These are phyloP conservation scores for Rubus parviflorus DNA, from an alignment of 306 rosid genomes.

Conservation along the genomic window DNA sequence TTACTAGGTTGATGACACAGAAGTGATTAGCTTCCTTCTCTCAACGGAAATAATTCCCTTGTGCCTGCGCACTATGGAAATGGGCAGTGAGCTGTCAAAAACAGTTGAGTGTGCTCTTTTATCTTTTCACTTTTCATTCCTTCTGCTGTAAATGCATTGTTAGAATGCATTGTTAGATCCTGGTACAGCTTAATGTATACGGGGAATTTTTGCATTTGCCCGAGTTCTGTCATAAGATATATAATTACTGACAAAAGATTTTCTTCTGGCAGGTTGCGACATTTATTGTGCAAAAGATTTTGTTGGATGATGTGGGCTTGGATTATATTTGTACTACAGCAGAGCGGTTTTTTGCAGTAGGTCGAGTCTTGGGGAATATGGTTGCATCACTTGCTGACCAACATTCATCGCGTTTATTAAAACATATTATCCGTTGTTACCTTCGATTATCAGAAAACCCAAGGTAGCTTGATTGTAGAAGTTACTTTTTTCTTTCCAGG, in stretches of 20 bases:
- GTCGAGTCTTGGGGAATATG: slow-evolving; percentile 61
- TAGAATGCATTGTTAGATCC: background rate
- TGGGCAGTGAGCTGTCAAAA: slow-evolving; percentile 79
- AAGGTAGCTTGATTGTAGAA: slow-evolving; percentile 48
- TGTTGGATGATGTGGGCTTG: slow-evolving; percentile 76
- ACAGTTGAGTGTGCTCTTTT: slow-evolving; percentile 64
- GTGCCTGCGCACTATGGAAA: slow-evolving; percentile 86
- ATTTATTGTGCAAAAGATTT: slow-evolving; percentile 66
- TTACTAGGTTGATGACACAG: slow-evolving; percentile 69
- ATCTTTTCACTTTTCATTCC: slow-evolving; percentile 7
- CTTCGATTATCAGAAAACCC: slow-evolving; percentile 64
- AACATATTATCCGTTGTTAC: slow-evolving; percentile 67
- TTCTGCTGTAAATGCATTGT: background rate
- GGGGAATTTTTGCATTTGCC: background rate
- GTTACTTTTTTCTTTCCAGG: background rate
- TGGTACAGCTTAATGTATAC: background rate
- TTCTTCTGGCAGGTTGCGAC: slow-evolving; percentile 62
- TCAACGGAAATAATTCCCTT: slow-evolving; percentile 75
- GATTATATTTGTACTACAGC: slow-evolving; percentile 69
- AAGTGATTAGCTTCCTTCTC: slow-evolving; percentile 73
- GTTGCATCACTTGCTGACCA: slow-evolving; percentile 60
- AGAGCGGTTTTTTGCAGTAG: slow-evolving; percentile 64
- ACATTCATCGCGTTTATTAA: slow-evolving; percentile 70
- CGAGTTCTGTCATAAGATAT: background rate
- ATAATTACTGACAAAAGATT: slow-evolving; percentile 31